phyloP scores from a whole-genome alignment of 257 asterid genomes.

The Buddleja alternifolia region DNA sequence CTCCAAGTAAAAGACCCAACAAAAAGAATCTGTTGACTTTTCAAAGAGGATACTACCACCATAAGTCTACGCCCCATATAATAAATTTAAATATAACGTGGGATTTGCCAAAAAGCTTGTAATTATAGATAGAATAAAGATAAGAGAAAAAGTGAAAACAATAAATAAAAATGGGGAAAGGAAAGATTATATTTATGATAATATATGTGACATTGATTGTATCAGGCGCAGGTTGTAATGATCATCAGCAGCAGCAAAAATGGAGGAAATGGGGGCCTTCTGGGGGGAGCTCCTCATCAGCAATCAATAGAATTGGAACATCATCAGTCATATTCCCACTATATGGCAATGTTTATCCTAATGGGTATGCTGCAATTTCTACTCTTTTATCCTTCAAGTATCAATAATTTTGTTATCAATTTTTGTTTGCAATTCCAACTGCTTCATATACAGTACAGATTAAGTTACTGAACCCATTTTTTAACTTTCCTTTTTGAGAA shows the following conservation, averaged over 20 bases:
- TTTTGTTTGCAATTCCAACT: not conserved
- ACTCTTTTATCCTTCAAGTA: not conserved
- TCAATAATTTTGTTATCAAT: not conserved
- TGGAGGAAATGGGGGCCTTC: constrained; percentile 64
- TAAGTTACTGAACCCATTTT: constrained; percentile 3
- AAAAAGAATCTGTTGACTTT: constrained; percentile 32
- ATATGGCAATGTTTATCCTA: constrained; percentile 88
- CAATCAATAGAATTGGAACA: constrained; percentile 43
- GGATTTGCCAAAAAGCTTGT: constrained; percentile 16
- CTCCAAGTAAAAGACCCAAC: constrained; percentile 36
- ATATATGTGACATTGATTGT: constrained; percentile 40
- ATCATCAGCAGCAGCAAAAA: constrained; percentile 52
- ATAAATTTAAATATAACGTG: constrained; percentile 6
- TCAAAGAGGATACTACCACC: not conserved
- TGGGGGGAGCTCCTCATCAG: constrained; percentile 33
- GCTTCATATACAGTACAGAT: not conserved
- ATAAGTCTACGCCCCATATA: constrained; percentile 25
- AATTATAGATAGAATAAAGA: not conserved
- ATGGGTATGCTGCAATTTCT: constrained; percentile 57
- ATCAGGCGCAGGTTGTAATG: constrained; percentile 43
- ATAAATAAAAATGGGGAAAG: constrained; percentile 41
- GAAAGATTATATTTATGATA: constrained; percentile 37
- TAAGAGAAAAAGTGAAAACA: not conserved
- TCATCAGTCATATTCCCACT: constrained; percentile 74
- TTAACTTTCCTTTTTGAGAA: constrained; percentile 12